These are phyloP conservation scores for Mucor lusitanicus DNA, from an alignment of 371 early-diverging fungal species.

Conservation along the genomic window DNA sequence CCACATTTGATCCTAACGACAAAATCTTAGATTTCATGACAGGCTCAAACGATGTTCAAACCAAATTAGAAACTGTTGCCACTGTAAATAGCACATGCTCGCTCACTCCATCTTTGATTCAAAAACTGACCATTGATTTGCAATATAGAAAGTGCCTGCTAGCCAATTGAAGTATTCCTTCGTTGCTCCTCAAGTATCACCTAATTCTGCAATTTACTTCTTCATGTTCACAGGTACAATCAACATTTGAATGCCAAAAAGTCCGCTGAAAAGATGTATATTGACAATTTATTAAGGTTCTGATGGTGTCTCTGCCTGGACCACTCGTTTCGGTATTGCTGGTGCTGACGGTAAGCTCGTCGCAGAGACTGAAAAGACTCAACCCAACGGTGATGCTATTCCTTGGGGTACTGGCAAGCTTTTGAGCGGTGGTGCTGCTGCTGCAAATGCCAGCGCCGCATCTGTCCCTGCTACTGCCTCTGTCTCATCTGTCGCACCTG, in stretches of 20 bases:
- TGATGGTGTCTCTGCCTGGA: conserved; percentile 38
- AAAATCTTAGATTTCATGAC: conserved; percentile 41
- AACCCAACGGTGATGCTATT: conserved; percentile 37
- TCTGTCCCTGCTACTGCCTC: conserved; percentile 2
- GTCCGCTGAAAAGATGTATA: background rate
- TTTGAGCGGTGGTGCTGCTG: background rate
- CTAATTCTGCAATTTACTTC: conserved; percentile 48
- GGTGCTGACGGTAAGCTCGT: conserved; percentile 24
- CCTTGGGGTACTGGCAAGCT: conserved; percentile 50
- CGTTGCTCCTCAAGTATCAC: conserved; percentile 36
- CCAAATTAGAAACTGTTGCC: conserved; percentile 30
- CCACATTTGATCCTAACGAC: background rate
- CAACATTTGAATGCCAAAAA: background rate
- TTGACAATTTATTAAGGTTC: conserved; percentile 18
- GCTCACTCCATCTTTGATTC: background rate
- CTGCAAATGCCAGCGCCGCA: background rate
- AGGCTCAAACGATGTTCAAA: conserved; percentile 35
- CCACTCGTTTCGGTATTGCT: conserved; percentile 45
- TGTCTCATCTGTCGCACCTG: background rate
- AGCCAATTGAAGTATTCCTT: conserved; percentile 19
- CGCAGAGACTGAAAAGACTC: conserved; percentile 25
- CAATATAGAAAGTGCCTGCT: conserved; percentile 21
- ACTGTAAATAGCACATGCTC: conserved; percentile 21
- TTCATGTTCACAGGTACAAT: conserved; percentile 46
- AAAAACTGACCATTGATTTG: background rate